Evolutionary conservation across 345 rosid genomes (phyloP), one percentile per base, ranked within the genome.

Genomic region (Balakata baccata): DNA sequence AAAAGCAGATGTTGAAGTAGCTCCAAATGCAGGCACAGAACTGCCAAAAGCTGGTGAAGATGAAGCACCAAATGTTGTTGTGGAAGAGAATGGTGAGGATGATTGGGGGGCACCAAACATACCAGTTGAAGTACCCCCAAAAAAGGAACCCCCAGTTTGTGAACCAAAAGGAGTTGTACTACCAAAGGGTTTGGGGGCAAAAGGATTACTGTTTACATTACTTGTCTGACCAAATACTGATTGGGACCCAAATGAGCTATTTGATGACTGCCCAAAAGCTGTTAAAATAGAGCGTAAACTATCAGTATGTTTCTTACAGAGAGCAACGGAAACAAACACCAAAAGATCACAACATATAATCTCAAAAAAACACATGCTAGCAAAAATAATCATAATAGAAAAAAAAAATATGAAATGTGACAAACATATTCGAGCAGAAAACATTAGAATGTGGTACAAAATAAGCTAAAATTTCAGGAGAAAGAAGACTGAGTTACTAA

Each of bases 101-200:
- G 90, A 37, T 73, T 81, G 94, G 47, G 92, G 34, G 34, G 87
- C 75, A 61, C 96, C 97, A 86, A 95, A 92, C 78, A 89, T 87
- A 38, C 98, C 97, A 7, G 97, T 92, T 63, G 98, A 86, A 77
- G 96, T 88, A 25, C 93, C 92, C 50, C 98, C 99, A 74, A 95
- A 89, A 22, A 89, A 65, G 52, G 99, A 86, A 74, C 87, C 78
- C 62, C 93, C 93, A 0, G 94, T 86, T 74, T 92, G 98, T 38
- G 94, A 76, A 1, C 91, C 97, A 72, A 95, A 95, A 66, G 94
- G 90, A 43, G 83, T 72, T 74, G 92, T 75, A 68, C 84, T 78
- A 45, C 93, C 90, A 69, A 87, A 89, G 20, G 98, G 92, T 68
- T 88, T 88, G 46, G 92, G 81, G 39, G 89, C 90, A 83, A 91